Evolutionary conservation across 2,329 filamentous ascomycete species (phyloP).

Genomic region (Ceratocystis eucalypticola): DNA sequence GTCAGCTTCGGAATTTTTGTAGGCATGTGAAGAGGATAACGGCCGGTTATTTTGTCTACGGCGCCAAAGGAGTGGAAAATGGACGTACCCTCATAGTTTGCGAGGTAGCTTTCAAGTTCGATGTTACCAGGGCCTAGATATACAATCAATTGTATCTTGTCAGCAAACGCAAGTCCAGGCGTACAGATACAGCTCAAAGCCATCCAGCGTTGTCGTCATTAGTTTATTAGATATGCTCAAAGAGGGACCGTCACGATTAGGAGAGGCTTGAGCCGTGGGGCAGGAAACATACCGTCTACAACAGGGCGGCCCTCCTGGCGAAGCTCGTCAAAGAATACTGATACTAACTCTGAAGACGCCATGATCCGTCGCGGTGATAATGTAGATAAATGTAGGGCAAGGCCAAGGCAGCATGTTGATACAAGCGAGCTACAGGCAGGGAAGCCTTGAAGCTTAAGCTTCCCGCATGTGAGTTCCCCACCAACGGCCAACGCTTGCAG

Average conservation of each 20-base stretch:
- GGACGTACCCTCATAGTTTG: constrained; percentile 68
- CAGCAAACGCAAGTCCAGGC: background rate
- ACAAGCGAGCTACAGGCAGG: background rate
- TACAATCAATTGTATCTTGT: constrained; percentile 16
- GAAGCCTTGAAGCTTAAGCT: constrained; percentile 1
- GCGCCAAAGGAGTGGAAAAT: background rate
- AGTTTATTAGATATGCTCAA: background rate
- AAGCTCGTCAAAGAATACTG: constrained; percentile 35
- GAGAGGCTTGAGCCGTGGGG: background rate
- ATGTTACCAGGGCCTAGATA: constrained; percentile 63
- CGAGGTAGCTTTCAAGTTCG: constrained; percentile 79
- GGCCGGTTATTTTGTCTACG: background rate
- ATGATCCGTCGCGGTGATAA: background rate
- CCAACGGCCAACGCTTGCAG: background rate
- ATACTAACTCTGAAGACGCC: background rate
- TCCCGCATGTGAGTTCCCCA: background rate
- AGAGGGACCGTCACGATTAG: background rate
- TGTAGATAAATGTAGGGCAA: background rate
- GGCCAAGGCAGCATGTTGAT: background rate
- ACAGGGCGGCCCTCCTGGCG: constrained; percentile 34
- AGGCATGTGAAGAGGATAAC: too few species aligned
- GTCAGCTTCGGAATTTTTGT: background rate
- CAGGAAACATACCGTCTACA: constrained; percentile 32
- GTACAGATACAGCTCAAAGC: background rate
- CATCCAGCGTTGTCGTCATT: background rate